Conservation (phyloP, 176 grass and related monocot species). For the Carex kokanica region DNA sequence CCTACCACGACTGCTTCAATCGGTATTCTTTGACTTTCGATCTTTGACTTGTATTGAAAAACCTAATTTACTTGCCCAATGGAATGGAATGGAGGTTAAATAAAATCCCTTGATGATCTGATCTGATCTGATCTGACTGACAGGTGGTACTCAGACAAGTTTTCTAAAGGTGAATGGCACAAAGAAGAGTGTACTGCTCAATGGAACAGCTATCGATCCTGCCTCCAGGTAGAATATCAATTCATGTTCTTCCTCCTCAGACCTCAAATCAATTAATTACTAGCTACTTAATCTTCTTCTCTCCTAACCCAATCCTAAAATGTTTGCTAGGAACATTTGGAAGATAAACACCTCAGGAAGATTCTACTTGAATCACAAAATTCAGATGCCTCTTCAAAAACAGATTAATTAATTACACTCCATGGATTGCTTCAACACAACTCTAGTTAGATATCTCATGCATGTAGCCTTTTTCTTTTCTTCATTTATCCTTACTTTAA, state of each 20-base stretch:
- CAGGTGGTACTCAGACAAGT: slow-evolving; percentile 79
- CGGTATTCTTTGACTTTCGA: too few relatives aligned
- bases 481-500: not conserved
- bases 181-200: slow-evolving; percentile 69
- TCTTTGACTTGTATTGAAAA: too few relatives aligned
- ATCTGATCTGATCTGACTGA: too few relatives aligned
- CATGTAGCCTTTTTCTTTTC: not conserved
- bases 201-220: slow-evolving; percentile 75
- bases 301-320: too few relatives aligned
- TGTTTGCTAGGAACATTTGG: slow-evolving; percentile 45
- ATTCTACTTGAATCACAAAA: slow-evolving; percentile 62
- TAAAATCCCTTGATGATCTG: too few relatives aligned
- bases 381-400: slow-evolving; percentile 28
- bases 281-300: too few relatives aligned
- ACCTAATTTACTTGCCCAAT: too few relatives aligned
- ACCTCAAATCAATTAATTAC: too few relatives aligned
- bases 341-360: slow-evolving; percentile 74
- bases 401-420: not conserved
- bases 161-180: slow-evolving; percentile 87
- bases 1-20: slow-evolving; percentile 97
- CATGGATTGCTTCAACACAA: too few relatives aligned
- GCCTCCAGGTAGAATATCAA: slow-evolving; percentile 34
- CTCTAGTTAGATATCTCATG: too few relatives aligned
- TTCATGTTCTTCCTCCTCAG: too few relatives aligned
- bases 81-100: too few relatives aligned